phyloP scores from a whole-genome alignment of 2,329 filamentous ascomycete genomes.

The Colletotrichum sp. region DNA sequence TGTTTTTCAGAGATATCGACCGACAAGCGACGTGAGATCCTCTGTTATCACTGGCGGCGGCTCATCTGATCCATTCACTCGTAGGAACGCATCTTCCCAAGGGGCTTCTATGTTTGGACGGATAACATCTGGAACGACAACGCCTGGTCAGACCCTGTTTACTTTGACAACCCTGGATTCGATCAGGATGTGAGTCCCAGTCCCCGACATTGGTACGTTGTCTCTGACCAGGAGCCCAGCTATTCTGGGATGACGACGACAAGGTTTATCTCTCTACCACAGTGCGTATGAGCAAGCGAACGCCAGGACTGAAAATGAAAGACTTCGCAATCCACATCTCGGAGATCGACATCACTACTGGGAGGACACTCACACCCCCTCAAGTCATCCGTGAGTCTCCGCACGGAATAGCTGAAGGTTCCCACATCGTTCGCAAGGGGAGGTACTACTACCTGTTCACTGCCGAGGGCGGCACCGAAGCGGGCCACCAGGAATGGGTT shows the following conservation, averaged over 20 bases:
- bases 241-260: conserved; percentile 55
- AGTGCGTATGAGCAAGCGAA: conserved; percentile 37
- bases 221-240: conserved; percentile 6
- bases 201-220: background rate
- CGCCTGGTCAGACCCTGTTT: conserved; percentile 58
- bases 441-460: conserved; percentile 44
- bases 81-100: conserved; percentile 53
- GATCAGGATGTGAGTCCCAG: conserved; percentile 51
- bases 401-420: conserved; percentile 47
- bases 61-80: background rate
- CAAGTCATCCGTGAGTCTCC: conserved; percentile 39
- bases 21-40: conserved; percentile 27
- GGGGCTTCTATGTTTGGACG: conserved; percentile 60
- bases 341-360: conserved; percentile 46
- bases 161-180: conserved; percentile 59
- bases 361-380: conserved; percentile 41
- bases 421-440: conserved; percentile 39
- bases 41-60: background rate
- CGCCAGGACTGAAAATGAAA: conserved; percentile 44
- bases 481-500: conserved; percentile 58
- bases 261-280: conserved; percentile 55
- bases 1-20: conserved; percentile 47
- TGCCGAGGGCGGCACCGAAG: conserved; percentile 47
- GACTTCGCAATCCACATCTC: conserved; percentile 57
- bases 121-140: conserved; percentile 55